Base-by-base conservation (phyloP, 2,329 filamentous ascomycete species). In the Elsinoe fawcettii region DNA sequence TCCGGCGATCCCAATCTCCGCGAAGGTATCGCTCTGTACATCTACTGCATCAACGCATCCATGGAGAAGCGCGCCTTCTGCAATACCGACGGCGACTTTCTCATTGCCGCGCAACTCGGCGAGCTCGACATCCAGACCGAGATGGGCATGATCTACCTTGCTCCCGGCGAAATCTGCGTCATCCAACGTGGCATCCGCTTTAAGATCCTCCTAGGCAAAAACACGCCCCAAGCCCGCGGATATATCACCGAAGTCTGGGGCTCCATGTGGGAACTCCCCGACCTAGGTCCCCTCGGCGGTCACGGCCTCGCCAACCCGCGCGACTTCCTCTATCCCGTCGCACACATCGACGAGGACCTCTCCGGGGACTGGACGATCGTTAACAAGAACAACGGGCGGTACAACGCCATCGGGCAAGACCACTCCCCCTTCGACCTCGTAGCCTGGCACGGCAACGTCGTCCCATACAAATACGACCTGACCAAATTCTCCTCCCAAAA, bases 401-500 rank as follows among this genome's bases (percentile, higher is more conserved):
- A 69, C n/a, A 58, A 63, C 16, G 63, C 66, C 27, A 68, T 70
- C n/a, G 61, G 67, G 23, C 70, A 72, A 56, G 66, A 71, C 46
- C 70, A 72, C 62, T 69, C 66, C 53, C 70, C 71, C 1, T 77
- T 77, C 59, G 75, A 78, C 51, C 66, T 73, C 5, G 68, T 72
- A 7, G 70, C 70, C 9, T 72, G 70, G 70, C 70, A 72, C 59
- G 70, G 70, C 22, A 72, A 71, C 47, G 68, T 70, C n/a, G 67
- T 70, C 7, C 79, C 78, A 0, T 80, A 76, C 69, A 81, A 62
- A 66, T 82, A 82, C 64, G 78, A 78, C 53, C 66, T 81, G 3
- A 78, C 76, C 6, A 79, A 78, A 58, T 74, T 72, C 60, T 68
- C 67, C 2, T 69, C 67, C 5, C 68, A 70, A 53, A 70, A 70